Base-by-base conservation (phyloP, 1,284 basidiomycete species). In the Crepidotus sp. region DNA sequence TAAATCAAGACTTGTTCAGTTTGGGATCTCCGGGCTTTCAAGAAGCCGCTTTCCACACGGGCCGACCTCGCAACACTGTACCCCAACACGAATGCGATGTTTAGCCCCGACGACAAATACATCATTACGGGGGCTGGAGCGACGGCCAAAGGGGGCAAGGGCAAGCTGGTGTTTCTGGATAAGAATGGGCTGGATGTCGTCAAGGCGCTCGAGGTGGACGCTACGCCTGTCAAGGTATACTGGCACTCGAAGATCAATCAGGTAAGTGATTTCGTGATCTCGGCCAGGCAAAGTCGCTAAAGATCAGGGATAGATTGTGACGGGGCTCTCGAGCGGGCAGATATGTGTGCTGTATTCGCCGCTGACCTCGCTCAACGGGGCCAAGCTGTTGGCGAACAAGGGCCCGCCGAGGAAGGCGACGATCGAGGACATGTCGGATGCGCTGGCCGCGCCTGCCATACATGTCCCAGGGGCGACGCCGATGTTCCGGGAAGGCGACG, bases 201-300 rank as follows among this genome's bases (percentile, higher is more conserved):
- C 48, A 82, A 76, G 62, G 66, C 73, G 55, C 49, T 78, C 55
- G 81, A 67, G 60, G 80, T 77, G 64, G 83, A 72, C 39, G 71
- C 80, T 21, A 89, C 84, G 21, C 91, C 94, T 4, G 85, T 97
- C 45, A 85, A 82, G 55, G 86, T 96, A 1, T 66, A 77, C 22
- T 97, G 93, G 93, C 94, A 96, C 66, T 80, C 89, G n/a, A 88
- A 89, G 63, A 96, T 97, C 68, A 97, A 97, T 67, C 94, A 97
- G 74, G 87, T 86, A 53, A 53, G 39, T n/a, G 29, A 21, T 30
- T 48, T 29, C 32, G 27, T 46, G 30, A 30, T 25, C 6, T 46
- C 27, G 26, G 1, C n/a, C 17, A 29, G 3, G 13, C 7, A n/a
- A 21, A n/a, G 17, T 30, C 38, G 39, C 51, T 45, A 42, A 40